Base-by-base conservation (phyloP, 148 eudicot species). In the Linanthus parryae region DNA sequence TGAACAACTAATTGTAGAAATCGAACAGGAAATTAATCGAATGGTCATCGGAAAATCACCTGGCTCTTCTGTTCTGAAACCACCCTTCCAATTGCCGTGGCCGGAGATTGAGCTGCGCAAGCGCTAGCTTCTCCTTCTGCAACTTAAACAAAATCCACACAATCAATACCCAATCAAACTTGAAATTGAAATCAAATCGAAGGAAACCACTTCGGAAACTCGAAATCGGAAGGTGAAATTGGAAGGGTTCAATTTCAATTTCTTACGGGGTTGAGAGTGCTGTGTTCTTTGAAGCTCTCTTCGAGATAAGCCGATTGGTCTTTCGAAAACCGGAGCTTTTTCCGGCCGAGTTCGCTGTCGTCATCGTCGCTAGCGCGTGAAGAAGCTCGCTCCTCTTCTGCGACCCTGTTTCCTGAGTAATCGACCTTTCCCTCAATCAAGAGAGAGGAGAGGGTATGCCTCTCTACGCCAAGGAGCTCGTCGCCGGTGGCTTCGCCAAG, bases 401-500 rank as follows among this genome's bases (percentile, higher is more conserved):
- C n/a, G n/a, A n/a, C n/a, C n/a, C n/a, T n/a, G n/a, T n/a, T n/a
- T n/a, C n/a, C n/a, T n/a, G n/a, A n/a, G n/a, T n/a, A n/a, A n/a
- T n/a, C n/a, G n/a, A n/a, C n/a, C n/a, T n/a, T n/a, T n/a, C n/a
- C n/a, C n/a, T n/a, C n/a, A n/a, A n/a, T n/a, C n/a, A n/a, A n/a
- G n/a, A n/a, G n/a, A n/a, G n/a, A n/a, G n/a, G n/a, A n/a, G 78
- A 73, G 25, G 81, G 71, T 0, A 71, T 78, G 83, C 97, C 97
- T 19, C 45, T 82, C 50, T 72, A 82, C 42, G 83, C 80, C 0
- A 90, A 90, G 58, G 95, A 90, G 65, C 69, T 90, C 52, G 63
- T 90, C 37, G 91, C 97, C 3, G 97, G 97, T 7, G 97, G 97
- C 4, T 54, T 90, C 42, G 97, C 97, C 8, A 90, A 90, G 65